phyloP scores from a whole-genome alignment of 768 basidiomycete genomes.

The Leccinum subtestaceum region DNA sequence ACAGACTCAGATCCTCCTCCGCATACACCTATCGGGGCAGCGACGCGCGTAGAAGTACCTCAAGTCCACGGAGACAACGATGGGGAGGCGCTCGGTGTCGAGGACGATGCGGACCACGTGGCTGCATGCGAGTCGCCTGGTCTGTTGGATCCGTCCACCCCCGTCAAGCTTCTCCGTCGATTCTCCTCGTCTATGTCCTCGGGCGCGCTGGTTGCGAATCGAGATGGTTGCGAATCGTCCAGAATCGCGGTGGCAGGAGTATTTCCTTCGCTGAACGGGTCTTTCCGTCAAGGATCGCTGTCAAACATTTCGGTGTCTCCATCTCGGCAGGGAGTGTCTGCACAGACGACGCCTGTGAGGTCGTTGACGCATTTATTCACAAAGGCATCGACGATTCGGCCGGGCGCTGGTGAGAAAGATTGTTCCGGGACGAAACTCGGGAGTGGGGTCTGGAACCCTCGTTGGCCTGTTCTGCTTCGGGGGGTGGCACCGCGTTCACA shows the following conservation, averaged over 20 bases:
- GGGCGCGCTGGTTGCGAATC: background rate
- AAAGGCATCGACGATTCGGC: background rate
- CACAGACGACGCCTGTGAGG: constrained; percentile 7
- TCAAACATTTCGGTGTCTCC: background rate
- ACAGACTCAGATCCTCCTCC: constrained; percentile 29
- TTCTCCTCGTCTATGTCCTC: constrained; percentile 6
- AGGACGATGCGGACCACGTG: background rate
- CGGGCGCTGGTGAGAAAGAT: no score
- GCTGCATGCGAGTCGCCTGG: background rate
- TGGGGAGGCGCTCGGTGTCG: background rate
- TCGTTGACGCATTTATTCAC: background rate
- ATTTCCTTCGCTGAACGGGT: constrained; percentile 26
- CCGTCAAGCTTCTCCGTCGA: constrained; percentile 12
- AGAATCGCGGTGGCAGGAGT: constrained; percentile 10
- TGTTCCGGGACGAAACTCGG: background rate
- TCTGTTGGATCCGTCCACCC: constrained; percentile 15
- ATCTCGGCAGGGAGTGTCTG: constrained; percentile 4
- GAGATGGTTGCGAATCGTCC: no score
- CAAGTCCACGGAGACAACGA: constrained; percentile 18
- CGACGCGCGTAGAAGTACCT: constrained; percentile 1
- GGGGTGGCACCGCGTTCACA: background rate
- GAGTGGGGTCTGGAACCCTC: background rate
- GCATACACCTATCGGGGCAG: constrained; percentile 24
- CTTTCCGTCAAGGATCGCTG: constrained; percentile 18
- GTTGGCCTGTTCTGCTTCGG: background rate